Evolutionary conservation across 768 basidiomycete genomes (phyloP).

Genomic region (Boletus sp.): DNA sequence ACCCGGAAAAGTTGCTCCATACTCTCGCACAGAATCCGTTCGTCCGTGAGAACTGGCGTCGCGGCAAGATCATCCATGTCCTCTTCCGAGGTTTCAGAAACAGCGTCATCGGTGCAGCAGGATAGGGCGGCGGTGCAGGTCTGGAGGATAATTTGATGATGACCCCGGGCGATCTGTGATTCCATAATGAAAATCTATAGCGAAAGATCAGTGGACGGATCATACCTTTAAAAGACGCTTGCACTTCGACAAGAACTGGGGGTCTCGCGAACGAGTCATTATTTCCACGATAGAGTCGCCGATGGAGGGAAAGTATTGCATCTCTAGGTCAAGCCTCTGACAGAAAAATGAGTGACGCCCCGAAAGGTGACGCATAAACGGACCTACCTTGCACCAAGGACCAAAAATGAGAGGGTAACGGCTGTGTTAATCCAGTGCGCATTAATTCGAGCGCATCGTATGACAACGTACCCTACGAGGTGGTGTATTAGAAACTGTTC

Average conservation of each 20-base stretch:
- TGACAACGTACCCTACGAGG: slow-evolving; percentile 49
- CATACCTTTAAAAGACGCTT: slow-evolving; percentile 47
- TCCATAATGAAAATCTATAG: slow-evolving; percentile 13
- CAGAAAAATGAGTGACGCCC: neutral
- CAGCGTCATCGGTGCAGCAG: slow-evolving; percentile 8
- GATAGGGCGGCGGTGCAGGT: slow-evolving; percentile 29
- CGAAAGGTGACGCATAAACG: slow-evolving; percentile 6
- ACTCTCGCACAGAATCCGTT: slow-evolving; percentile 38
- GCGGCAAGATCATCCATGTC: slow-evolving; percentile 8
- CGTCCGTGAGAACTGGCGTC: slow-evolving; percentile 26
- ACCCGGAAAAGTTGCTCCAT: slow-evolving; percentile 44
- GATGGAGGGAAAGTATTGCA: slow-evolving; percentile 45
- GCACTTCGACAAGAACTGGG: slow-evolving; percentile 44
- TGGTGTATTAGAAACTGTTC: slow-evolving; percentile 55
- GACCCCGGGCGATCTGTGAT: slow-evolving; percentile 22
- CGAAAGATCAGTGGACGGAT: neutral
- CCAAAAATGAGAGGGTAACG: slow-evolving; percentile 80
- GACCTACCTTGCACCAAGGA: slow-evolving; percentile 54
- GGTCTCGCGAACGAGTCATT: slow-evolving; percentile 48
- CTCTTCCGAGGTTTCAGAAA: slow-evolving; percentile 9
- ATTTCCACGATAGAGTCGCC: slow-evolving; percentile 49
- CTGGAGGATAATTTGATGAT: slow-evolving; percentile 26
- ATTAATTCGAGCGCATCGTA: slow-evolving; percentile 6
- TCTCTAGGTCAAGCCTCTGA: slow-evolving; percentile 60
- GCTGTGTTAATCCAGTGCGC: slow-evolving; percentile 35